Conservation (phyloP, 108 stramenopile genomes). For the Cyclotella choctawhatcheeana region DNA sequence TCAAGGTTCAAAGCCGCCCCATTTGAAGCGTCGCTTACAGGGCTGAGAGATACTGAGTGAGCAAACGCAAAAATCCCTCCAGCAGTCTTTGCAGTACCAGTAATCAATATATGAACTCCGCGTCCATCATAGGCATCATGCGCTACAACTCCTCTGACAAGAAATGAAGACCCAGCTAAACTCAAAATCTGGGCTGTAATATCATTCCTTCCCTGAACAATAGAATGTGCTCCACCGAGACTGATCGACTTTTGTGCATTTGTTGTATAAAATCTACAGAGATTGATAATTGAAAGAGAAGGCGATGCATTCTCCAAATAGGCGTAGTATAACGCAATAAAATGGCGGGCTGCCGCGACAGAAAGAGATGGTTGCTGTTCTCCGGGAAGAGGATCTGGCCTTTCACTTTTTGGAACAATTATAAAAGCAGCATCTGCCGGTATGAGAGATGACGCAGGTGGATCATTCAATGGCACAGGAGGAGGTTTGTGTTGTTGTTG, state of each 20-base stretch:
- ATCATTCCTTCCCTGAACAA: conserved; percentile 56
- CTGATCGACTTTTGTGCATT: conserved; percentile 69
- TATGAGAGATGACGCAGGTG: conserved; percentile 26
- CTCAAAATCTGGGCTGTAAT: conserved; percentile 61
- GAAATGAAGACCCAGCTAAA: conserved; percentile 55
- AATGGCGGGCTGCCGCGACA: conserved; percentile 58
- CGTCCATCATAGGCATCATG: conserved; percentile 55
- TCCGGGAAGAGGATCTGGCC: conserved; percentile 44
- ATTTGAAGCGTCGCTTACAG: conserved; percentile 10
- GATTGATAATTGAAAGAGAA: conserved; percentile 48
- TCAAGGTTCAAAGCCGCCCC: conserved; percentile 4
- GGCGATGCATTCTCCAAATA: conserved; percentile 36
- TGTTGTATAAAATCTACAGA: conserved; percentile 57
- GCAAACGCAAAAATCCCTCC: conserved; percentile 60
- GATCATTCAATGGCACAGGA: conserved; percentile 1
- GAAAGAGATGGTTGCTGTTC: conserved; percentile 26
- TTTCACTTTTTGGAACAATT: conserved; percentile 38
- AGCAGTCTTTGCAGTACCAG: conserved; percentile 54
- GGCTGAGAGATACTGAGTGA: conserved; percentile 63
- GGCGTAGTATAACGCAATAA: conserved; percentile 63
- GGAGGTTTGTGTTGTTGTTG: conserved; percentile 19
- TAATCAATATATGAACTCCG: conserved; percentile 56
- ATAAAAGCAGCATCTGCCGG: conserved; percentile 44
- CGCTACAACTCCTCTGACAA: conserved; percentile 70
- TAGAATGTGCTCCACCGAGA: conserved; percentile 79